Evolutionary conservation across 2,329 filamentous ascomycete genomes (phyloP).

Genomic region (Pseudohalonectria lignicola): DNA sequence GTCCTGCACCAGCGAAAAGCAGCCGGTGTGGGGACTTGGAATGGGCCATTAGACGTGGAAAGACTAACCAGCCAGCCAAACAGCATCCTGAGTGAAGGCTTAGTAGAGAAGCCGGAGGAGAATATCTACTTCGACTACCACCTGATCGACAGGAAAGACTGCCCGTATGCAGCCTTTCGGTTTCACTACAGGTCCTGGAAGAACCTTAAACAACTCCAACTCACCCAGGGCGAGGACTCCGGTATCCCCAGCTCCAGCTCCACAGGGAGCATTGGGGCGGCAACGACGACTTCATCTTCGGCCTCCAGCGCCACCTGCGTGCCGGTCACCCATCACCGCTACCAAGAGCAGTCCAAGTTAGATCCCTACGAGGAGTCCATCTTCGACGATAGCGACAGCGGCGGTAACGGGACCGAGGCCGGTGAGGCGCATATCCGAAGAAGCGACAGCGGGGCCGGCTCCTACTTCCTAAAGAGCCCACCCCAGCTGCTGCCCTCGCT

Average conservation of each 20-base stretch:
- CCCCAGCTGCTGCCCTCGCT: constrained; percentile 14
- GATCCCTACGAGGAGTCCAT: no score
- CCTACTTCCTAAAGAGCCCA: constrained; percentile 18
- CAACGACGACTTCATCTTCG: no score
- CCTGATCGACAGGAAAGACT: constrained; percentile 37
- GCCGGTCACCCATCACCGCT: no score
- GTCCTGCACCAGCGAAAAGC: no score
- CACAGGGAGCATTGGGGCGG: background rate
- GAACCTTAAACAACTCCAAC: constrained; percentile 33
- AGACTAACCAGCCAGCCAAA: no score
- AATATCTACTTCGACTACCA: constrained; percentile 40
- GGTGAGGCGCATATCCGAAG: no score
- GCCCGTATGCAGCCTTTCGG: constrained; percentile 39
- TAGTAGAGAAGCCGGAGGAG: constrained; percentile 39
- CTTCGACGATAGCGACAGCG: no score
- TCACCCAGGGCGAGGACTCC: constrained; percentile 24
- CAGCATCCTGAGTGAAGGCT: constrained; percentile 40
- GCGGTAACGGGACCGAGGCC: no score
- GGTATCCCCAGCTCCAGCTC: constrained; percentile 1
- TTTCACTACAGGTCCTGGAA: constrained; percentile 46
- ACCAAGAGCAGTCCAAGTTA: no score
- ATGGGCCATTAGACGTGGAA: no score
- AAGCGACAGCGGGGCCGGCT: background rate
- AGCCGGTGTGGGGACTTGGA: no score
- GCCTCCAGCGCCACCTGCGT: no score